Percentiles rank a stretch among this genome's conserved stretches.
These are phyloP conservation scores for Delitschia confertaspora DNA, from an alignment of 495 filamentous ascomycete genomes.

Conservation along the genomic window DNA sequence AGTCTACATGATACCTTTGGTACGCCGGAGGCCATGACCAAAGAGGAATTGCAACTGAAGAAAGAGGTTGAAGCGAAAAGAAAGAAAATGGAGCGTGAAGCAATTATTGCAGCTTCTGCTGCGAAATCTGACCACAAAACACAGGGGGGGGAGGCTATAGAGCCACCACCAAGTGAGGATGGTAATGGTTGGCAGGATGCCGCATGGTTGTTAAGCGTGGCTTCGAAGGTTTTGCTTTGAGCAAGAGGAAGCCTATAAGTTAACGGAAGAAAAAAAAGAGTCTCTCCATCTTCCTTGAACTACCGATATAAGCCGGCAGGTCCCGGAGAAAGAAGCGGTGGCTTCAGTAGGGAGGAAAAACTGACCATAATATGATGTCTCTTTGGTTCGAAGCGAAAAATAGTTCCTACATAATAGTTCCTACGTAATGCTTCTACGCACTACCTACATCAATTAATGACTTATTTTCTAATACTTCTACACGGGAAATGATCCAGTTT, in stretches of 20 bases:
- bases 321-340: no score
- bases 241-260: not conserved
- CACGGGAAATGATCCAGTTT: no score
- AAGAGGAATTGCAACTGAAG: conserved; percentile 28
- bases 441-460: no score
- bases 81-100: conserved; percentile 34
- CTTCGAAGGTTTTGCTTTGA: conserved; percentile 60
- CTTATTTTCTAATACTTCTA: no score
- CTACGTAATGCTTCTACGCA: no score
- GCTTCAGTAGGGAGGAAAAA: no score
- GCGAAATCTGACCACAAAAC: conserved; percentile 10
- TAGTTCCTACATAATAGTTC: no score
- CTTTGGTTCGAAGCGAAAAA: no score
- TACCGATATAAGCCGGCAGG: no score
- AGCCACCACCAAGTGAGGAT: conserved; percentile 27
- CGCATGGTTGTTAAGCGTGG: conserved; percentile 71
- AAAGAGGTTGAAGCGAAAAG: conserved; percentile 37
- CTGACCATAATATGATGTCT: no score
- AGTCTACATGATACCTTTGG: conserved; percentile 45
- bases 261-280: not conserved
- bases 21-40: conserved; percentile 39
- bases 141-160: conserved; percentile 17
- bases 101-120: conserved; percentile 22
- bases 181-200: conserved; percentile 72
- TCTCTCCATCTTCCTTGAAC: not conserved